phyloP scores from a whole-genome alignment of 495 filamentous ascomycete genomes.

The Aspergillus hancockii region DNA sequence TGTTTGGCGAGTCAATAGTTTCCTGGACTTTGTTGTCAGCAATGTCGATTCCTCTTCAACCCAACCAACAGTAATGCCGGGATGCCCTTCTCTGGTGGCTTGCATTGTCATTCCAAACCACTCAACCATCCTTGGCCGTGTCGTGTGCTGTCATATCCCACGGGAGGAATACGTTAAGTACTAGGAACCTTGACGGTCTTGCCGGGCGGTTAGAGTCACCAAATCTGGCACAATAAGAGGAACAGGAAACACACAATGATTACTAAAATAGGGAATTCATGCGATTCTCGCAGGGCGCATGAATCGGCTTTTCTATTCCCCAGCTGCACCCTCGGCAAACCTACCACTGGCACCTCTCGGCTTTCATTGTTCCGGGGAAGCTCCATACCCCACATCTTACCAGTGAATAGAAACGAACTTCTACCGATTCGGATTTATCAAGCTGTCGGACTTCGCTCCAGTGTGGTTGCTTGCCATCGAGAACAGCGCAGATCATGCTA shows the following conservation, averaged over 20 bases:
- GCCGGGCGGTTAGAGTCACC: not conserved
- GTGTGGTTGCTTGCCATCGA: not conserved
- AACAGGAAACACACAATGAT: not conserved
- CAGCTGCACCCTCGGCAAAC: not conserved
- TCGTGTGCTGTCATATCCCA: not conserved
- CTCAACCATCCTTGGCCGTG: not conserved
- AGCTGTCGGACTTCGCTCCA: slow-evolving; percentile 4
- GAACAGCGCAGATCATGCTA: not conserved
- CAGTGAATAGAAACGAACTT: not conserved
- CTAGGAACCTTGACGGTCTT: not conserved
- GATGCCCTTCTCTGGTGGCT: not conserved
- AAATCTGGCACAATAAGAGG: not conserved
- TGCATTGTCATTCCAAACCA: not conserved
- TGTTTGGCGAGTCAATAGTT: not conserved
- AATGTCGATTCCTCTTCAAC: not conserved
- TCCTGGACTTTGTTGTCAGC: not conserved
- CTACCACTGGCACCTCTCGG: not conserved
- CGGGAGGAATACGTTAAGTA: not conserved
- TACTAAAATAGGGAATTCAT: slow-evolving; percentile 1
- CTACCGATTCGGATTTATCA: not conserved
- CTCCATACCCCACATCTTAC: not conserved
- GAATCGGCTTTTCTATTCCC: not conserved
- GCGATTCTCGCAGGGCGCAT: not conserved
- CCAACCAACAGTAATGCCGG: not conserved
- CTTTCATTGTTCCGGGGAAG: not conserved